Conservation (phyloP, 208 protist species). For the Polymyxa betae region DNA sequence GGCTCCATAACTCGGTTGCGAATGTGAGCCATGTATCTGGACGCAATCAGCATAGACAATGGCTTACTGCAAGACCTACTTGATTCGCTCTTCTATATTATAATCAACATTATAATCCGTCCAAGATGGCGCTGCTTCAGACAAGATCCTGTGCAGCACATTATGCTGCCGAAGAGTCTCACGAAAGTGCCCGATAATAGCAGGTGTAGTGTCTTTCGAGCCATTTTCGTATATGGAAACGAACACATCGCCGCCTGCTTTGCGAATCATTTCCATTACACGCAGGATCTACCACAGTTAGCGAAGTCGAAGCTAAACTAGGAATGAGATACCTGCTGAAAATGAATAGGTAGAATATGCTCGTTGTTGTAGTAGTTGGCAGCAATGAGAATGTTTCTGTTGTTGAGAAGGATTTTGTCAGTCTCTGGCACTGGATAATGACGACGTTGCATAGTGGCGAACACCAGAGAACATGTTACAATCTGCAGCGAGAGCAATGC, state of each 20-base stretch:
- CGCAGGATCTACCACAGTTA: neutral
- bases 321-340: neutral
- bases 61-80: neutral
- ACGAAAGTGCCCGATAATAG: neutral
- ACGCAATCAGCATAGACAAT: neutral
- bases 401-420: neutral
- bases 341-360: neutral
- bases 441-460: too few relatives aligned
- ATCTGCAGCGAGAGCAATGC: too few relatives aligned
- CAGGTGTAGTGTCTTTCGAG: neutral
- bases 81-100: neutral
- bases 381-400: constrained; percentile 2
- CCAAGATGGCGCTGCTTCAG: neutral
- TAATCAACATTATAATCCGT: neutral
- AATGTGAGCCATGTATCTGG: neutral
- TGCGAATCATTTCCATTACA: neutral
- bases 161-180: neutral
- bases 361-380: constrained; percentile 32
- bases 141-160: neutral
- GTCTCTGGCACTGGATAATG: too few relatives aligned
- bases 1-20: neutral
- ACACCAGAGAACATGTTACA: too few relatives aligned
- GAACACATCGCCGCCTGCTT: neutral
- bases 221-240: constrained; percentile 47
- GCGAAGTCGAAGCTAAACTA: neutral